Percentiles rank a stretch among this genome's conserved stretches.
Evolutionary conservation across 345 rosid species (phyloP).

Genomic region (Raphanus sativus): DNA sequence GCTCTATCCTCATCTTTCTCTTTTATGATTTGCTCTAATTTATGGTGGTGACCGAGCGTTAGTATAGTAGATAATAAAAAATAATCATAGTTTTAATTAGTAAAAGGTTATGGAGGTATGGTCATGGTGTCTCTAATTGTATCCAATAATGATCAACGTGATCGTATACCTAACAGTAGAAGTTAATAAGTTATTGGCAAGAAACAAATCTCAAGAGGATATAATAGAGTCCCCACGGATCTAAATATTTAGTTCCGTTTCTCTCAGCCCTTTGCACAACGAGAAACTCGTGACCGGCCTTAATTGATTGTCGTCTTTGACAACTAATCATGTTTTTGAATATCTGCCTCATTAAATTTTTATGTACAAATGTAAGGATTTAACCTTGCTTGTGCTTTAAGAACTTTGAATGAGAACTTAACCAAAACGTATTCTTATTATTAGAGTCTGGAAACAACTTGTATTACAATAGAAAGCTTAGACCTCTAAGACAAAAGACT

Average conservation of each 20-base stretch:
- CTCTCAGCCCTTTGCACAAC: conserved; percentile 4
- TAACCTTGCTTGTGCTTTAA: no score
- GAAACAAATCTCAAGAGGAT: background rate
- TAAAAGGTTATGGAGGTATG: background rate
- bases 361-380: background rate
- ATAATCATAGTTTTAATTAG: background rate
- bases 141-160: conserved; percentile 2
- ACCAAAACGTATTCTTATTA: no score
- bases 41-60: background rate
- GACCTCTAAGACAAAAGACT: no score
- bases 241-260: background rate
- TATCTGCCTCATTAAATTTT: background rate
- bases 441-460: no score
- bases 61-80: background rate
- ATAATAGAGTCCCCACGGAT: conserved; percentile 26
- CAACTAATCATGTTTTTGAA: conserved; percentile 12
- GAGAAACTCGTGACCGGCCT: conserved; percentile 22
- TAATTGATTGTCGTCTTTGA: conserved; percentile 1
- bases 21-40: background rate
- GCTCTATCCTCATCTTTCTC: conserved; percentile 30
- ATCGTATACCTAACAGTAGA: conserved; percentile 3
- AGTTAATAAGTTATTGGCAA: background rate
- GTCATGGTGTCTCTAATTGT: background rate
- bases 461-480: no score
- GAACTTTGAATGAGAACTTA: no score